phyloP scores from a whole-genome alignment of 140 eudicot genomes.

The Senecio squalidus region DNA sequence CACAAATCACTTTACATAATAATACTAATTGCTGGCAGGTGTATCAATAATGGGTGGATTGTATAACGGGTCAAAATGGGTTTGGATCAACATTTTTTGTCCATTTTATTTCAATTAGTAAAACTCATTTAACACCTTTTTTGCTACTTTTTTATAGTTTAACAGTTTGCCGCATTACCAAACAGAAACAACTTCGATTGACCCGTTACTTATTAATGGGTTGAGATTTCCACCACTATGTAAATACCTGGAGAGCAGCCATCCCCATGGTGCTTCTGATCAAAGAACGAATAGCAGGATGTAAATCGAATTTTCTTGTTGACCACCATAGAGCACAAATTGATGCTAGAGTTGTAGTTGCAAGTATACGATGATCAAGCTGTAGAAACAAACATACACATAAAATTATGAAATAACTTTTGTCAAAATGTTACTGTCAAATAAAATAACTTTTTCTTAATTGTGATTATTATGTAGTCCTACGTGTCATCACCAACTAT shows the following conservation, averaged over 20 bases:
- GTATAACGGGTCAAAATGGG: not conserved
- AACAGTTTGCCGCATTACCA: not conserved
- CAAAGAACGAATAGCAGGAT: slow-evolving; percentile 70
- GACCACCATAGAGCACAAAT: slow-evolving; percentile 81
- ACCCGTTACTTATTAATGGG: not conserved
- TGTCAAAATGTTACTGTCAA: no score
- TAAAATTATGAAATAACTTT: no score
- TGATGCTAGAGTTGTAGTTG: slow-evolving; percentile 64
- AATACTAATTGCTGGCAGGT: not conserved
- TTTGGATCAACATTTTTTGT: not conserved
- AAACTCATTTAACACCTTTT: not conserved
- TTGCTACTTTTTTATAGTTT: not conserved
- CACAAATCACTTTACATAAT: not conserved
- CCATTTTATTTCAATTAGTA: no score
- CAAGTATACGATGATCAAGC: slow-evolving; percentile 97
- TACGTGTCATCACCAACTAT: no score
- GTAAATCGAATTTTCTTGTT: slow-evolving; percentile 69
- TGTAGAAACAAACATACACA: slow-evolving; percentile 21
- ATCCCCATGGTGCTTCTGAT: slow-evolving; percentile 86
- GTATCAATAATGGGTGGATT: not conserved
- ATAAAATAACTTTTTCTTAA: no score
- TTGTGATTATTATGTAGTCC: no score
- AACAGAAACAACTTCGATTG: not conserved
- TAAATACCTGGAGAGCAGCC: slow-evolving; percentile 86
- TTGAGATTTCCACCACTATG: not conserved